Evolutionary conservation across 2,329 filamentous ascomycete genomes (phyloP).

Genomic region (Pseudocercospora fijiensis): DNA sequence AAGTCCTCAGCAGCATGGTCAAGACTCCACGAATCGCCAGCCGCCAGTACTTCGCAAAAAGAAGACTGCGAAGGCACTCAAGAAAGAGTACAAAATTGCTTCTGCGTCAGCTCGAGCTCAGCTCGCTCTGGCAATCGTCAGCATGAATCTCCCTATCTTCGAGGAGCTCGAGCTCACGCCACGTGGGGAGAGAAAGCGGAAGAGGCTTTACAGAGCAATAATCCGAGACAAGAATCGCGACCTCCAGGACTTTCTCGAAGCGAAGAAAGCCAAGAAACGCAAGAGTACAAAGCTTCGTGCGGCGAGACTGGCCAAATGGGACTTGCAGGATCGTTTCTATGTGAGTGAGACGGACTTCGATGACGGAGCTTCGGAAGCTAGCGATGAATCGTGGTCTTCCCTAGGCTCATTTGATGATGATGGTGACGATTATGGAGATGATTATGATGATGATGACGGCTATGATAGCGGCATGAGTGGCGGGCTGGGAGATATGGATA

Average conservation of each 20-base stretch:
- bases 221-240: background rate
- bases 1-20: background rate
- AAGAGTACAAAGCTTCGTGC: background rate
- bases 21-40: background rate
- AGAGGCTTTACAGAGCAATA: background rate
- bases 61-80: background rate
- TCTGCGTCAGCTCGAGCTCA: background rate
- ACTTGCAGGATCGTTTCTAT: background rate
- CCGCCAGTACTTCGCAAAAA: background rate
- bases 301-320: background rate
- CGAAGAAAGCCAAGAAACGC: background rate
- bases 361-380: background rate
- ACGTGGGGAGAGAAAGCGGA: background rate
- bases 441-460: background rate
- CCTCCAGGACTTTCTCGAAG: background rate
- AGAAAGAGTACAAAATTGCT: background rate
- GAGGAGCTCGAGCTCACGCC: background rate
- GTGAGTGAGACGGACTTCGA: background rate
- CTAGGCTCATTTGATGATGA: background rate
- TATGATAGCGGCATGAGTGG: background rate
- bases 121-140: background rate
- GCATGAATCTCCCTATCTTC: background rate
- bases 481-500: background rate
- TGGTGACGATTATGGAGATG: background rate
- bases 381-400: background rate